Conservation (phyloP, 768 basidiomycete genomes). For the Leccinum rimulosum region DNA sequence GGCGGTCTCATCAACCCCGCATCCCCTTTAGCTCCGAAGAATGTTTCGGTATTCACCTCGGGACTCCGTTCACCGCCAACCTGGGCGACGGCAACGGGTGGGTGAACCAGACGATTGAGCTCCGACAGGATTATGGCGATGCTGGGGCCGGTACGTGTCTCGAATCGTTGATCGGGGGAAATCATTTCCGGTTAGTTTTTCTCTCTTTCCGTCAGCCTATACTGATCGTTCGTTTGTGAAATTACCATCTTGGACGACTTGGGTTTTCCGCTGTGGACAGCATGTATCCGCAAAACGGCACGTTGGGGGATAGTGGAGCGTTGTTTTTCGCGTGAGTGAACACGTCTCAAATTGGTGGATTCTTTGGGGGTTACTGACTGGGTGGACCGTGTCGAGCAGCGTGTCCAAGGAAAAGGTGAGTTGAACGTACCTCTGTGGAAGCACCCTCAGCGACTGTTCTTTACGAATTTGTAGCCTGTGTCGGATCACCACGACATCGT, state of each 20-base stretch:
- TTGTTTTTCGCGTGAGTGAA: constrained; percentile 57
- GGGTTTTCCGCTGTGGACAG: constrained; percentile 15
- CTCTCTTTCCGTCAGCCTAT: neutral
- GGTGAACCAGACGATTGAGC: constrained; percentile 43
- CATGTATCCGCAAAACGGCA: constrained; percentile 58
- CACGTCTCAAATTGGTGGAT: too few species aligned
- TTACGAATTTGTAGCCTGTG: constrained; percentile 20
- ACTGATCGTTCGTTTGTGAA: neutral
- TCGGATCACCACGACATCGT: constrained; percentile 40
- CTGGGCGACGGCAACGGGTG: constrained; percentile 47
- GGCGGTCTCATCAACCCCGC: too few species aligned
- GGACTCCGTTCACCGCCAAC: constrained; percentile 40
- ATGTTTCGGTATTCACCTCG: constrained; percentile 37
- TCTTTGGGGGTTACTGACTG: neutral
- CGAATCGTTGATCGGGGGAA: constrained; percentile 45
- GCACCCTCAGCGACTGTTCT: neutral
- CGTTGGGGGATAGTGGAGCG: constrained; percentile 45
- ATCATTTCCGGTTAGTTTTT: constrained; percentile 43
- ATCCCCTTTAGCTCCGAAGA: constrained; percentile 38
- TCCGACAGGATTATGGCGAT: constrained; percentile 43
- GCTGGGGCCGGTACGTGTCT: constrained; percentile 40
- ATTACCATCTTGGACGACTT: neutral
- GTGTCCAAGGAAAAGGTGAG: constrained; percentile 48
- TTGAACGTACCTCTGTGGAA: neutral
- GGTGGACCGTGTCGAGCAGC: constrained; percentile 23